Evolutionary conservation across 1,139 yeast species (phyloP).

Genomic region (Candida tropicalis): DNA sequence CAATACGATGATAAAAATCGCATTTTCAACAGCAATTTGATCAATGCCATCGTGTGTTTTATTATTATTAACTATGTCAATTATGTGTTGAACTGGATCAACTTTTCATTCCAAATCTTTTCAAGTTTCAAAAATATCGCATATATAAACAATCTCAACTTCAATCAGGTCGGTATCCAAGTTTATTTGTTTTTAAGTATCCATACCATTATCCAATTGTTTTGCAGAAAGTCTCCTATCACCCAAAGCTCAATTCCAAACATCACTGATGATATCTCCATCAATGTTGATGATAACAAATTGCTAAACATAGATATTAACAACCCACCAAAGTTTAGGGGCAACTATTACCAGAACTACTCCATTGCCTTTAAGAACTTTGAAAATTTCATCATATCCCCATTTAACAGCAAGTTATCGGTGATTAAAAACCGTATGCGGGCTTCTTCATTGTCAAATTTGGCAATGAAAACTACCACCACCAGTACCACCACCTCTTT

Average conservation of each 20-base stretch:
- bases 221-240: conserved; percentile 16
- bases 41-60: conserved; percentile 33
- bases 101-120: conserved; percentile 16
- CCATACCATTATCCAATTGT: conserved; percentile 18
- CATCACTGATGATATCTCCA: conserved; percentile 15
- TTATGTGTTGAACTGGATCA: conserved; percentile 24
- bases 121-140: conserved; percentile 7
- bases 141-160: conserved; percentile 15
- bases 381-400: conserved; percentile 52
- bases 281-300: conserved; percentile 17
- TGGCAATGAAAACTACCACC: conserved; percentile 10
- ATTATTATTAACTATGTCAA: conserved; percentile 32
- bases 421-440: conserved; percentile 17
- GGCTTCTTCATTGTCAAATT: conserved; percentile 16
- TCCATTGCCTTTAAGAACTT: conserved; percentile 58
- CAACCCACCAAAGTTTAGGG: conserved; percentile 5
- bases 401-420: conserved; percentile 33
- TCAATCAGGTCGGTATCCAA: conserved; percentile 12
- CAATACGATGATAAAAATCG: conserved; percentile 22
- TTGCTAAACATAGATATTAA: conserved; percentile 17
- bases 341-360: conserved; percentile 8
- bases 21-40: conserved; percentile 23
- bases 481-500: conserved; percentile 18
- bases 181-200: conserved; percentile 18
- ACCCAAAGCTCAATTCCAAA: conserved; percentile 18